Base-by-base conservation (phyloP, 305 asterid genomes). In the Rubia peregrina region DNA sequence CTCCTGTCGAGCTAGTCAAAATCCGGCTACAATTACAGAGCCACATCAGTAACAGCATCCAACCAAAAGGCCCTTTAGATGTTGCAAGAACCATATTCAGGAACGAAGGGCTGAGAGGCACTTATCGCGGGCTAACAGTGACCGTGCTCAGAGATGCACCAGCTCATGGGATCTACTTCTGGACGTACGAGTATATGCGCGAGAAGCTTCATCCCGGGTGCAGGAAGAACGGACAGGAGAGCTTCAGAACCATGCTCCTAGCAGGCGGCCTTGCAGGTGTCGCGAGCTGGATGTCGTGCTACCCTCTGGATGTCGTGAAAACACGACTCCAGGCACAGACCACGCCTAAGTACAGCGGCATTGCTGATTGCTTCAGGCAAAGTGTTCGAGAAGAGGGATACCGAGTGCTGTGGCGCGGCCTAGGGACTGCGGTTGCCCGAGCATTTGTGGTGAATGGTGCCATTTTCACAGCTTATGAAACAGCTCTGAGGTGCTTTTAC, bases 261-360 rank as follows among this genome's bases (percentile, higher is more conserved):
- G 88, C 97, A 0, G 97, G 98, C 2, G 97, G 98, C 1, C 73
- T 83, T 4, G 91, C 97, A 0, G 96, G 98, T 2, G 90, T 88
- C 22, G 80, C 85, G 10, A 92, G 98, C 80, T 90, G 97, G 98
- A 69, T 88, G 44, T 75, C 82, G 59, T 89, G 93, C 76, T 92
- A 90, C 38, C 97, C 95, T 0, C 68, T 87, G 38, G 97, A 92
- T 43, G 96, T 90, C 12, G 60, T 92, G 10, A 92, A 92, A 44
- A 92, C 97, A 6, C 80, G 90, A 70, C 77, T 90, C 46, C 98
- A 92, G 71, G 96, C 95, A 2, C 79, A 83, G 62, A 53, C 78
- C 26, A 59, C 81, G 10, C n/a, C 70, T n/a, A 83, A 51, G 66
- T 88, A 84, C 66, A 41, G 21, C 0, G 90, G 96, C 41, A 84